Conservation (phyloP, 179 eudicot species). For the Beta lomatogona region DNA sequence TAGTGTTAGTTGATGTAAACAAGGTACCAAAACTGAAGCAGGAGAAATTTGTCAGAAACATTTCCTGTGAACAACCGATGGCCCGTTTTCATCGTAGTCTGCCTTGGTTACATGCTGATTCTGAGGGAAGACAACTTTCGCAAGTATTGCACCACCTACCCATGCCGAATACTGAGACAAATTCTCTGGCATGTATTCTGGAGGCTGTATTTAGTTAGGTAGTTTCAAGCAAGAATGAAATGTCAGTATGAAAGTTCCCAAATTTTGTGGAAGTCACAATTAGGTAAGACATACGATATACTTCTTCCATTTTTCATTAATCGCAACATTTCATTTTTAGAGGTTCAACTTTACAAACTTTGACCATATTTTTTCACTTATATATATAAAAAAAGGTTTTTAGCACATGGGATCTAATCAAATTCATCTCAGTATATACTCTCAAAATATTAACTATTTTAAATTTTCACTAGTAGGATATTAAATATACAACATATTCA, state of each 20-base stretch:
- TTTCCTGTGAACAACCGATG: constrained; percentile 88
- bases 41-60: constrained; percentile 51
- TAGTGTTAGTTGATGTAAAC: constrained; percentile 21
- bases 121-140: constrained; percentile 98
- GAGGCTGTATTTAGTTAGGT: constrained; percentile 51
- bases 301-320: not conserved
- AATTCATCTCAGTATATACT: too few species aligned
- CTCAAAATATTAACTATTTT: too few species aligned
- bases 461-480: too few species aligned
- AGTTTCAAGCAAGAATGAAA: not conserved
- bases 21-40: constrained; percentile 11
- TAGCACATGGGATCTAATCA: too few species aligned
- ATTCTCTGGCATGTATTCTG: constrained; percentile 95
- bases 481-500: too few species aligned
- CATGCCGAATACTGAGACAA: constrained; percentile 72
- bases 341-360: not conserved
- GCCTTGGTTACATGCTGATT: constrained; percentile 94
- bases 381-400: too few species aligned
- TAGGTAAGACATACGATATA: not conserved
- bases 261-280: not conserved
- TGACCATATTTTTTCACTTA: too few species aligned
- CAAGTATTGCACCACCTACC: constrained; percentile 98
- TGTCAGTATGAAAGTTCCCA: not conserved
- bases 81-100: constrained; percentile 93
- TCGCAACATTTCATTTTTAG: not conserved